Evolutionary conservation across 2,329 filamentous ascomycete species (phyloP), one percentile per base, ranked within the genome.

Genomic region (Botrytis deweyae): DNA sequence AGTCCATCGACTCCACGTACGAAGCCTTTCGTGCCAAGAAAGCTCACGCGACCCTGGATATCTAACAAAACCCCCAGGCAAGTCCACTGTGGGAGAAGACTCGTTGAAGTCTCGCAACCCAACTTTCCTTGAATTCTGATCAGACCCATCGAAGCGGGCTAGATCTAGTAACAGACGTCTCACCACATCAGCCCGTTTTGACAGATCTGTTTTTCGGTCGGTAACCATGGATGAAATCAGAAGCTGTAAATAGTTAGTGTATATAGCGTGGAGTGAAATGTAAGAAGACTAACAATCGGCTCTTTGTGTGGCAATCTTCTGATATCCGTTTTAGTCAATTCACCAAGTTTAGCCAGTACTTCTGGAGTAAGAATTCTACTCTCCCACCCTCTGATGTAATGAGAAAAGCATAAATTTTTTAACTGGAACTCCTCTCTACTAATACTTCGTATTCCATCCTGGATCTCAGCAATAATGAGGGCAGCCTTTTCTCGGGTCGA

Each of bases 1-100:
- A 12, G 75, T 77, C 76, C 77, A 81, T 74, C 81, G 74, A 40
- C 73, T 73, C 81, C 80, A 81, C 29, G 74, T 59, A 58, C 78
- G 75, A n/a, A 79, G 59, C 64, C 74, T 77, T 38, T 81, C 76
- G 20, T 76, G 77, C 81, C 81, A 82, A 25, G 76, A 69, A 59
- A 81, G 74, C 29, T 69, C 76, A 10, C 74, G 68, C n/a, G 69
- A 65, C 18, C 72, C 52, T 64, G 73, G 66, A 71, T 77, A 77
- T 42, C 73, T 65, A 18, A 79, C 52, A 44, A 80, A 79, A 10
- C 44, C 70, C 29, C 76, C 78, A 18, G 73, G 44, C 14, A 67
- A 68, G 29, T 65, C 36, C 0, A 70, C 69, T 5, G 40, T 3
- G 22, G 22, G 38, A 58, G 66, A 58, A 44, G 66, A 33, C 36